A percentile compares a stretch with the other conserved stretches of the same genome.
phyloP scores from a whole-genome alignment of 345 rosid genomes.

The Kernera saxatilis region DNA sequence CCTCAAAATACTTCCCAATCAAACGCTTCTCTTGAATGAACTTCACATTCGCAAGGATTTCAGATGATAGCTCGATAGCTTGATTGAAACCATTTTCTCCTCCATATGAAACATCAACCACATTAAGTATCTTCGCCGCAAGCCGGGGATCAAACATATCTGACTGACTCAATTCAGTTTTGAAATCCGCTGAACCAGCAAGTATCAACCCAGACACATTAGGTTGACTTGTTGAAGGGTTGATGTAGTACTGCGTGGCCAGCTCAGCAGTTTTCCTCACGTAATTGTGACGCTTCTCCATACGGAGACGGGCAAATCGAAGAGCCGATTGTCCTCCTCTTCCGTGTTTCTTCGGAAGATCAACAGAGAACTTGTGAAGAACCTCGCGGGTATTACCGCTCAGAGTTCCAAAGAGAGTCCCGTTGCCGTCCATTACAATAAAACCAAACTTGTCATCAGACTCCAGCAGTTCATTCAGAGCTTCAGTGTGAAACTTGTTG shows the following conservation, averaged over 20 bases:
- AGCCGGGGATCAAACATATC: constrained; percentile 7
- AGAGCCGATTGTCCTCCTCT: constrained; percentile 47
- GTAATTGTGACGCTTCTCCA: constrained; percentile 31
- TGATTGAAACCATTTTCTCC: constrained; percentile 1
- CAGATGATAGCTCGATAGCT: not conserved
- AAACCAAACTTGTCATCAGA: constrained; percentile 25
- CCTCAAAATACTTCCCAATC: constrained; percentile 5
- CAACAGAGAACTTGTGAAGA: constrained; percentile 38
- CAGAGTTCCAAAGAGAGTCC: constrained; percentile 39
- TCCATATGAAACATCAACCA: not conserved
- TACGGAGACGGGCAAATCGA: constrained; percentile 39
- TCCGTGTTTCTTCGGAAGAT: constrained; percentile 44
- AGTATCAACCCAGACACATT: not conserved
- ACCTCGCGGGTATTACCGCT: constrained; percentile 38
- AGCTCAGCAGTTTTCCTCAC: constrained; percentile 42
- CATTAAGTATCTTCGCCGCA: not conserved
- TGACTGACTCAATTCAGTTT: not conserved
- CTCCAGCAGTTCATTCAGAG: constrained; percentile 15
- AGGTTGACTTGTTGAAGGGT: not conserved
- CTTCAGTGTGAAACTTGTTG: constrained; percentile 23
- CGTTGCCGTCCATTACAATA: constrained; percentile 39
- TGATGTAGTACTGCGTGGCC: constrained; percentile 7
- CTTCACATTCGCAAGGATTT: not conserved
- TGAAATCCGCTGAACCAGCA: not conserved
- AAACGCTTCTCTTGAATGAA: constrained; percentile 2